Evolutionary conservation across 1,139 yeast species (phyloP), one percentile per base, ranked within the genome.

Genomic region (Pneumocystis oryctolagi): DNA sequence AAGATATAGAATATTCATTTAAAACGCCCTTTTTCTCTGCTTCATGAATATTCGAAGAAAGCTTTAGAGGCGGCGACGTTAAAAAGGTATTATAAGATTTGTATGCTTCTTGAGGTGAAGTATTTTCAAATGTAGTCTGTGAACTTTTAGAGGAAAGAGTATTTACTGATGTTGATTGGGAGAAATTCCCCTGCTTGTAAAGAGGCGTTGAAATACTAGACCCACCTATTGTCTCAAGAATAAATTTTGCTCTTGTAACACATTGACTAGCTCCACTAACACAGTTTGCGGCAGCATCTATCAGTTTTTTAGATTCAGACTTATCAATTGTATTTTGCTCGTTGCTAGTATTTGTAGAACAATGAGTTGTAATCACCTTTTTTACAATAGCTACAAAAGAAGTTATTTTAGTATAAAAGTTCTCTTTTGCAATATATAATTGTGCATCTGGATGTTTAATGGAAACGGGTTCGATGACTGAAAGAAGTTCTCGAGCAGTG

Each of bases 181-280:
- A 3, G 37, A 2, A 3, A 28, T 28, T 57, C 30, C 25, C 30
- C 14, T 57, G 42, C 30, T 57, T 57, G 25, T 14, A 18, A 28
- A 30, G 18, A 3, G 14, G 25, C 16, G 34, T 20, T 3, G 42
- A 82, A 63, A 89, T 75, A 69, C 81, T 82, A 73, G 87, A 87
- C 70, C 88, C 94, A 31, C 94, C 90, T 30, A 85, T 81, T 56
- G 81, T 73, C 31, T 82, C 80, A 57, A 85, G 63, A 67, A 76
- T 73, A 74, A 79, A 73, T 63, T 76, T 73, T 65, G 84, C 80
- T 40, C 79, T 76, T 1, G 75, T 76, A 20, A 80, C 75, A 66
- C 77, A 75, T 61, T 72, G 75, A 9, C 73, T 72, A 3, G 77
- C 74, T n/a, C 72, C 69, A 39, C 72, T 68, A 20, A 75, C 71